Percentiles rank a stretch among this genome's conserved stretches.
Evolutionary conservation across 2,329 filamentous ascomycete genomes (phyloP).

Genomic region (Cladosporium sp.): DNA sequence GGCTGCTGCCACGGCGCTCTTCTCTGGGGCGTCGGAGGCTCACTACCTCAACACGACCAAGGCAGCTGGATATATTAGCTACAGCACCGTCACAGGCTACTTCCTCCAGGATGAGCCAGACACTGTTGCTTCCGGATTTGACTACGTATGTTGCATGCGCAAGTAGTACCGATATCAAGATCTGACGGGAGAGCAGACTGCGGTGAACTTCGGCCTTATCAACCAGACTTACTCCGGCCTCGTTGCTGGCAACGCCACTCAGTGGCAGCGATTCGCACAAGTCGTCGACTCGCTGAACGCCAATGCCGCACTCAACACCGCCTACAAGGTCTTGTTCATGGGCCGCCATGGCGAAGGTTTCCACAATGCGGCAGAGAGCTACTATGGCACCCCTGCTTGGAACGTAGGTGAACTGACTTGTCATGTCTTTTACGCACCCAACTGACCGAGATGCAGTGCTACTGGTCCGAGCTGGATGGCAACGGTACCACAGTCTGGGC

Average conservation of each 20-base stretch:
- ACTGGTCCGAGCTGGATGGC: constrained; percentile 61
- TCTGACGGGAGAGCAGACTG: constrained; percentile 40
- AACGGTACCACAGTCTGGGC: constrained; percentile 62
- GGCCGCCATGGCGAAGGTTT: constrained; percentile 66
- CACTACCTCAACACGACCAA: constrained; percentile 13
- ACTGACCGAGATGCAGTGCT: constrained; percentile 36
- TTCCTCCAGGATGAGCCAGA: constrained; percentile 60
- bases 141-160: constrained; percentile 52
- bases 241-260: constrained; percentile 45
- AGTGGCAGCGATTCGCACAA: constrained; percentile 62
- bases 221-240: constrained; percentile 58
- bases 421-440: background rate
- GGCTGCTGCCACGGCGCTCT: background rate
- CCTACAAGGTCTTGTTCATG: constrained; percentile 67
- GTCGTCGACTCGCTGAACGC: constrained; percentile 57
- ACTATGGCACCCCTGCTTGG: constrained; percentile 65
- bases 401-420: constrained; percentile 48
- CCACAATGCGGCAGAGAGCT: constrained; percentile 61
- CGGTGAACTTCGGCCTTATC: constrained; percentile 62
- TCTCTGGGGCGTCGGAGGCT: constrained; percentile 8
- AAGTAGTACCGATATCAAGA: background rate
- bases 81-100: constrained; percentile 57
- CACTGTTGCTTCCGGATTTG: constrained; percentile 56
- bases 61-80: constrained; percentile 46
- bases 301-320: constrained; percentile 45